phyloP scores from a whole-genome alignment of 306 rosid genomes.

The Begonia masoniana region DNA sequence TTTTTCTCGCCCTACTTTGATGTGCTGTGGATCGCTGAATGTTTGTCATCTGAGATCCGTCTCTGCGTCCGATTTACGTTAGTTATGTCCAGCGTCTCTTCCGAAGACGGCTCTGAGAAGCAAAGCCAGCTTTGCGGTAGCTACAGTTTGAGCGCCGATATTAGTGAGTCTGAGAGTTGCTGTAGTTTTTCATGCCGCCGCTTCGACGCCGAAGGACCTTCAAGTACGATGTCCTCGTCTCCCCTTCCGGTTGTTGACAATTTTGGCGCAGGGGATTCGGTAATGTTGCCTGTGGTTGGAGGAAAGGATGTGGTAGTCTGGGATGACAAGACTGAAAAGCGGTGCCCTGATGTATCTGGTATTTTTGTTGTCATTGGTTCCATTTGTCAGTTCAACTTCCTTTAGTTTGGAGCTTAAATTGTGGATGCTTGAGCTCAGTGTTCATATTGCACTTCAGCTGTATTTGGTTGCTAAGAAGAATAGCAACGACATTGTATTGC shows the following conservation, averaged over 20 bases:
- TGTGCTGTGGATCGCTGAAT: no score
- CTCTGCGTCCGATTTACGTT: constrained; percentile 25
- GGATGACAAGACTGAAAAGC: constrained; percentile 48
- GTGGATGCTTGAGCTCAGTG: no score
- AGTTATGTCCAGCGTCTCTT: constrained; percentile 57
- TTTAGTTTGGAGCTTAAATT: no score
- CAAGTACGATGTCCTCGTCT: constrained; percentile 58
- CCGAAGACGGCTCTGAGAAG: constrained; percentile 59
- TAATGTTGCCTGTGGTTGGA: constrained; percentile 54
- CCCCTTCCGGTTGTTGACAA: constrained; percentile 30
- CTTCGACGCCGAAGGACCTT: constrained; percentile 62
- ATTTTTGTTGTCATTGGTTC: not conserved
- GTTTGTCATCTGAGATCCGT: not conserved
- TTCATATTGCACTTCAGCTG: no score
- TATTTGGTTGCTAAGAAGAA: no score
- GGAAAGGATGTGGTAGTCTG: constrained; percentile 60
- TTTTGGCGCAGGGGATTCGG: constrained; percentile 39
- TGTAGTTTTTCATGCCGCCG: constrained; percentile 69
- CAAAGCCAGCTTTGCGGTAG: constrained; percentile 79
- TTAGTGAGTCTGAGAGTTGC: constrained; percentile 87
- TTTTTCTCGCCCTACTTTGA: no score
- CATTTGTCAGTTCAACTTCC: no score
- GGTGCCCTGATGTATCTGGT: constrained; percentile 56
- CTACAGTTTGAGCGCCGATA: constrained; percentile 81
- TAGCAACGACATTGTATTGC: no score